These are phyloP conservation scores for Fusarium guadeloupense DNA, from an alignment of 2,329 filamentous ascomycete genomes.

Conservation along the genomic window DNA sequence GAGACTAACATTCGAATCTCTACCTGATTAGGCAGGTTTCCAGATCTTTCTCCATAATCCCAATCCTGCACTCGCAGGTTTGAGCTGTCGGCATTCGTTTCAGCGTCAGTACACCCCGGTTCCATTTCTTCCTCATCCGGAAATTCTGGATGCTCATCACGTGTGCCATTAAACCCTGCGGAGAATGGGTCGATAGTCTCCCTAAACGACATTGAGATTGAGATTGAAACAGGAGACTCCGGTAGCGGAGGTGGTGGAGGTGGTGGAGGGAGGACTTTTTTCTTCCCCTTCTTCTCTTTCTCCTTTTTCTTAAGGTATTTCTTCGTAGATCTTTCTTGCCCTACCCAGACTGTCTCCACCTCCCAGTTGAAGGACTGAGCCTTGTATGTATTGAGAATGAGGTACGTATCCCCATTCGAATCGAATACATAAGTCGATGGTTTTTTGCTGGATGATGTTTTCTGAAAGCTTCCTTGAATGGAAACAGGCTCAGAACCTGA, in stretches of 20 bases:
- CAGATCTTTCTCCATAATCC: not conserved
- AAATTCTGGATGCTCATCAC: fast-evolving
- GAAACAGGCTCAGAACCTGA: not conserved
- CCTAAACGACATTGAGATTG: fast-evolving
- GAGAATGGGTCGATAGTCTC: fast-evolving
- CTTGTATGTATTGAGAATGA: not conserved
- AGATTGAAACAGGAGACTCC: not conserved
- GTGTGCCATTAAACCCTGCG: too few species aligned
- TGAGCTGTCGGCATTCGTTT: fast-evolving
- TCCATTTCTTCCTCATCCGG: fast-evolving
- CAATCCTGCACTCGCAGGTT: fast-evolving
- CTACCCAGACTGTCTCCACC: not conserved
- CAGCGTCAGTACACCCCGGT: fast-evolving
- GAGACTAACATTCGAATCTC: not conserved
- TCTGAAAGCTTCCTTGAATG: too few species aligned
- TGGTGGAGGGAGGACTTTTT: not conserved
- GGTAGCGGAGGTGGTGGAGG: not conserved
- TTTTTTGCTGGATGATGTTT: not conserved
- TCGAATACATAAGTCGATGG: not conserved
- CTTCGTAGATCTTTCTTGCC: not conserved
- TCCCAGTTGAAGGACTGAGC: not conserved
- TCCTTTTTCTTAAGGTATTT: not conserved
- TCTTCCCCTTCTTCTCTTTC: not conserved
- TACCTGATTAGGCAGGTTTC: fast-evolving
- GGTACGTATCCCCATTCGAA: not conserved